Evolutionary conservation across 768 basidiomycete species (phyloP).

Genomic region (Rhodotorula graminis): DNA sequence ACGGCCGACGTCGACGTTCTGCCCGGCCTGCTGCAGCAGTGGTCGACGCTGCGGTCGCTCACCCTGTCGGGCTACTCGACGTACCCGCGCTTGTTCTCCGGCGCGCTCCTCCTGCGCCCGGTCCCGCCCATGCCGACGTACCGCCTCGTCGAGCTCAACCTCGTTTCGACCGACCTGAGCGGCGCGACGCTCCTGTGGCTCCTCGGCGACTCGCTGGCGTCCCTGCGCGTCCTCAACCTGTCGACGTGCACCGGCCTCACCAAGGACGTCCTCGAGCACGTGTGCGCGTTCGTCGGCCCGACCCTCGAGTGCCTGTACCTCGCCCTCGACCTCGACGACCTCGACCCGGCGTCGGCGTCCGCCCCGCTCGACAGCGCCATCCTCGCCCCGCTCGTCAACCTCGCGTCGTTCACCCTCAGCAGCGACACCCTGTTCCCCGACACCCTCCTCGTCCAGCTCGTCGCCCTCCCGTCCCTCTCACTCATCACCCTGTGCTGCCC

Average conservation of each 20-base stretch:
- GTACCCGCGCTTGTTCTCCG: background rate
- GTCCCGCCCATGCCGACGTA: slow-evolving; percentile 2
- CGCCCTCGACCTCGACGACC: slow-evolving; percentile 10
- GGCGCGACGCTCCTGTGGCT: slow-evolving; percentile 2
- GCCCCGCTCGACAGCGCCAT: background rate
- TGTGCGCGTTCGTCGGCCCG: background rate
- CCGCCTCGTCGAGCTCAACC: background rate
- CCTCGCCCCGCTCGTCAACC: background rate
- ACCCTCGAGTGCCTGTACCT: background rate
- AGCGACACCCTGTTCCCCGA: slow-evolving; percentile 13
- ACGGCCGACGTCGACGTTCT: background rate
- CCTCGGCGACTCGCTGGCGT: background rate
- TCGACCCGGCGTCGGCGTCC: background rate
- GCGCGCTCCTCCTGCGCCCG: background rate
- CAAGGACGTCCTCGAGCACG: background rate
- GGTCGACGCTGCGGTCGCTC: background rate
- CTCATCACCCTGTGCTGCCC: background rate
- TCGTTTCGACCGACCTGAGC: background rate
- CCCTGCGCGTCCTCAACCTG: slow-evolving; percentile 5
- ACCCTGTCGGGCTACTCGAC: background rate
- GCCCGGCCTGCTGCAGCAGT: background rate
- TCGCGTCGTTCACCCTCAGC: background rate
- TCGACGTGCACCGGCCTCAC: background rate
- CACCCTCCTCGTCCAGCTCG: background rate
- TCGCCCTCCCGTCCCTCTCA: background rate